Percentiles rank a stretch among this genome's conserved stretches.
Conservation (phyloP, 345 rosid species). For the Turnera subulata region DNA sequence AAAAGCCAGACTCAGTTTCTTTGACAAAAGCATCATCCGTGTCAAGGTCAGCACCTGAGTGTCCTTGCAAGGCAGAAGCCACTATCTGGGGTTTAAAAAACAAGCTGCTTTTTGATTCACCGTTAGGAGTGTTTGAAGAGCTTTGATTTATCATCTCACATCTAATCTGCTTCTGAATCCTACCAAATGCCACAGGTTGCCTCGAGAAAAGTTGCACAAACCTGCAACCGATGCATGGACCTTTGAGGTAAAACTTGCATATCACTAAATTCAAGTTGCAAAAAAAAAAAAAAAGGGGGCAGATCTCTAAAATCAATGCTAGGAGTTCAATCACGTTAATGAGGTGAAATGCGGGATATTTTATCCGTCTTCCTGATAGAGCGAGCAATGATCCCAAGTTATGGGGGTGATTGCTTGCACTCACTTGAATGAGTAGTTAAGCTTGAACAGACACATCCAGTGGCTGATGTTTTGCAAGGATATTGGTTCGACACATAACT, state of each 20-base stretch:
- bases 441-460: background rate
- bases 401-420: background rate
- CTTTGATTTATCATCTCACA: slow-evolving; percentile 43
- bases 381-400: background rate
- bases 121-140: slow-evolving; percentile 25
- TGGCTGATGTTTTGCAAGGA: no score
- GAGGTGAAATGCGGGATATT: background rate
- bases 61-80: slow-evolving; percentile 19
- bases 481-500: no score
- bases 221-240: slow-evolving; percentile 34
- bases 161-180: slow-evolving; percentile 63
- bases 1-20: slow-evolving; percentile 15
- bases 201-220: slow-evolving; percentile 56
- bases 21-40: slow-evolving; percentile 16
- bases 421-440: no score
- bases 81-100: slow-evolving; percentile 16
- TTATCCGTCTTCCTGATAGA: background rate
- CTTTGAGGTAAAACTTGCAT: slow-evolving; percentile 2
- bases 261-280: no score
- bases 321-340: background rate
- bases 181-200: slow-evolving; percentile 59
- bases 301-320: background rate
- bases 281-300: background rate
- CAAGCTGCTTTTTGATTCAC: slow-evolving; percentile 20
- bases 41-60: slow-evolving; percentile 8